These are phyloP conservation scores for Penstemon barbatus DNA, from an alignment of 257 asterid species.

Conservation along the genomic window DNA sequence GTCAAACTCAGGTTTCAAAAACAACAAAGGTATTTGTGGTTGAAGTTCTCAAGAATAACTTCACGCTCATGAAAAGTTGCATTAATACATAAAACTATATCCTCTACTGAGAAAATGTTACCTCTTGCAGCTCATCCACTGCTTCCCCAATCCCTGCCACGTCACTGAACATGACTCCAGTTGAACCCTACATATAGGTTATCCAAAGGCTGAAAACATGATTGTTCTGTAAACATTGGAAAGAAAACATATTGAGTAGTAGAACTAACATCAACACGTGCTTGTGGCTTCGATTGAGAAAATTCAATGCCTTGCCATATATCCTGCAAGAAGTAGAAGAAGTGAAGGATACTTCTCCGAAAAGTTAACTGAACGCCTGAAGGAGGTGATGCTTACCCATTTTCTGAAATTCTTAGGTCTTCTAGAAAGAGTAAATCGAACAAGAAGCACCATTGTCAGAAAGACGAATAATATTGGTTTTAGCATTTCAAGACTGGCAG, in stretches of 20 bases:
- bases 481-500: slow-evolving; percentile 73
- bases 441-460: slow-evolving; percentile 78
- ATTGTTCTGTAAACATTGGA: slow-evolving; percentile 10
- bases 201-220: slow-evolving; percentile 25
- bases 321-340: slow-evolving; percentile 62
- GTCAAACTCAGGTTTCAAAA: slow-evolving; percentile 2
- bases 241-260: slow-evolving; percentile 18
- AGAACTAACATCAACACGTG: slow-evolving; percentile 94
- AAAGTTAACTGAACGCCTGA: slow-evolving; percentile 12
- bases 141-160: slow-evolving; percentile 99
- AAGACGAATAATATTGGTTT: slow-evolving; percentile 74
- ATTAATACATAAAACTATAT: slow-evolving; percentile 12
- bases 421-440: slow-evolving; percentile 93
- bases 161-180: slow-evolving; percentile 86
- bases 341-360: slow-evolving; percentile 23
- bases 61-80: slow-evolving; percentile 10
- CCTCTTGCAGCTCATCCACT: slow-evolving; percentile 99
- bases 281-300: slow-evolving; percentile 97
- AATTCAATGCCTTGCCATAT: slow-evolving; percentile 99
- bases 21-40: not conserved
- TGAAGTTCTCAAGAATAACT: not conserved
- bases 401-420: slow-evolving; percentile 91
- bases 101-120: slow-evolving; percentile 27
- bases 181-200: slow-evolving; percentile 67
- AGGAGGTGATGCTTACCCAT: slow-evolving; percentile 68